Base-by-base conservation (phyloP, 2,329 filamentous ascomycete genomes). In the Triangularia verruculosa region DNA sequence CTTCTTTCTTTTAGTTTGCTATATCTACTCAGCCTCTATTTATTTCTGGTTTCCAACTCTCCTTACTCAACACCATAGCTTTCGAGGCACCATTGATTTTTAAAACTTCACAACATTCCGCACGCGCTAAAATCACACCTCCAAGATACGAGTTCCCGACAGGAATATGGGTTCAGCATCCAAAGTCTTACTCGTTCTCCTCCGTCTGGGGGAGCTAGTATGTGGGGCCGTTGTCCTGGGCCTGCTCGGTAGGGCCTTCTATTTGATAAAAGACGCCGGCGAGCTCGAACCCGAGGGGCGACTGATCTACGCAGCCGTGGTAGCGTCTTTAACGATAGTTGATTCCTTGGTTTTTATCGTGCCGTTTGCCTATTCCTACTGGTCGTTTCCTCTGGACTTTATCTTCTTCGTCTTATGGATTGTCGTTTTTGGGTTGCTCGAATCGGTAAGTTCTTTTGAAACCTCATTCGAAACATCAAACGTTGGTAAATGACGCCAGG, bases 361-460 rank as follows among this genome's bases (percentile, higher is more conserved):
- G 3, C 66, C 66, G 1, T 20, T 66, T 28, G 64, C 62, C 2
- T 67, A 61, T 22, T 43, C 64, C 1, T 65, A 66, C 22, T 69
- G 64, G 64, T 22, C 61, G 2, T 69, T 63, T 15, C 66, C 62
- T 1, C 4, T 69, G 7, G 67, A 69, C 28, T 58, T 65, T 4
- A 57, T 67, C n/a, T 34, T 69, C 11, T 65, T 66, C 28, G 57
- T 56, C 1, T 64, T 66, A 1, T 69, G 67, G 64, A 53, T 69
- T 32, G 57, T 43, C 6, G 66, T 39, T 2, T 69, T 67, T 59
- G 64, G 59, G 43, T 12, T 65, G 34, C 20, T 65, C 15, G 62
- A 65, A 28, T 66, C 66, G 7, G 67, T 63, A 20, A 65, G 67
- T 64, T 7, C 6, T n/a, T 17, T 25, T 15, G 27, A 6, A 15